These are phyloP conservation scores for Entomortierella beljakovae DNA, from an alignment of 192 early-diverging fungal species.

Conservation along the genomic window DNA sequence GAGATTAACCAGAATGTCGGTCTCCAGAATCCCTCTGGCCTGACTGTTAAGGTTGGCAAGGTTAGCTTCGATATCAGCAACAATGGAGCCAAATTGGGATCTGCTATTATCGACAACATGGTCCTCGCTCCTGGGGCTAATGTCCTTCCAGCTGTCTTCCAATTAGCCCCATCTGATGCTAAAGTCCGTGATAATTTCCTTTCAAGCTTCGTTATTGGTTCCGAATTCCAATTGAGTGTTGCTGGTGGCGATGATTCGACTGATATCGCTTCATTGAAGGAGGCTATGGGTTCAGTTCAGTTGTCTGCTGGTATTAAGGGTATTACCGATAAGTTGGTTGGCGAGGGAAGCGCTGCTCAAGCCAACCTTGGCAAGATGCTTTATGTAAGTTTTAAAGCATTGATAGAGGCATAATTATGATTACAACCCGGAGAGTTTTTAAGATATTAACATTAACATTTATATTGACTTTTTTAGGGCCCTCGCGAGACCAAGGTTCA, in stretches of 20 bases:
- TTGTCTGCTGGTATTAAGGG: constrained; percentile 55
- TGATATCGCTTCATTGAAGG: constrained; percentile 52
- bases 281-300: constrained; percentile 56
- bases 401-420: too few species aligned
- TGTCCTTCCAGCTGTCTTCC: constrained; percentile 52
- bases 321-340: constrained; percentile 57
- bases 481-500: constrained; percentile 41
- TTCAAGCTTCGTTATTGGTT: constrained; percentile 55
- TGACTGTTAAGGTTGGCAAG: constrained; percentile 62
- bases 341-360: constrained; percentile 35
- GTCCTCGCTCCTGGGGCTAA: constrained; percentile 62
- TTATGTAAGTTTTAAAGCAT: too few species aligned
- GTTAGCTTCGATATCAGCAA: constrained; percentile 55
- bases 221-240: constrained; percentile 51
- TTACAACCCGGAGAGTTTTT: too few species aligned
- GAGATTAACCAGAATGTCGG: constrained; percentile 55
- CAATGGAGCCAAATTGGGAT: constrained; percentile 49
- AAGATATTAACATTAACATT: too few species aligned
- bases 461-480: background rate
- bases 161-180: constrained; percentile 43
- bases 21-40: constrained; percentile 64
- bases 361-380: constrained; percentile 32
- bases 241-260: constrained; percentile 55
- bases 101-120: constrained; percentile 56
- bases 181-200: constrained; percentile 53